Evolutionary conservation across 2,329 filamentous ascomycete species (phyloP).

Genomic region (Eurotiales sp.): DNA sequence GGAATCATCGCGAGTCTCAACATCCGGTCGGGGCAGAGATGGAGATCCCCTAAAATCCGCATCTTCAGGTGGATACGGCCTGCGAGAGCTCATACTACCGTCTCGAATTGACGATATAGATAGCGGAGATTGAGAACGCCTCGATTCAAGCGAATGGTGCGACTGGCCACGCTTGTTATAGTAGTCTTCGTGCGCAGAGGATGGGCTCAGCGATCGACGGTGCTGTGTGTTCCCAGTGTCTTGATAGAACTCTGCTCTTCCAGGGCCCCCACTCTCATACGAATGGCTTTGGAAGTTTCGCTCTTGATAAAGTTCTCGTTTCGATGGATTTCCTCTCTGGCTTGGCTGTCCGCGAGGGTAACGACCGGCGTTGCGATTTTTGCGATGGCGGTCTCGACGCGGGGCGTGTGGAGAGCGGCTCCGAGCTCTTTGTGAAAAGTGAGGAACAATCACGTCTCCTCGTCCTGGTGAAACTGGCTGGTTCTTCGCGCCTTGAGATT

Average conservation of each 20-base stretch:
- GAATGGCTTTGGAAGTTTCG: constrained; percentile 23
- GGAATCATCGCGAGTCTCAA: constrained; percentile 26
- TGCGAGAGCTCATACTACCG: constrained; percentile 25
- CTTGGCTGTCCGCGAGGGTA: constrained; percentile 36
- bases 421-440: constrained; percentile 36
- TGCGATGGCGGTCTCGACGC: constrained; percentile 24
- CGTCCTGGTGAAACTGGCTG: constrained; percentile 21
- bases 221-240: constrained; percentile 5
- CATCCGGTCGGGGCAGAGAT: constrained; percentile 34
- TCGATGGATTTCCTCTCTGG: constrained; percentile 33
- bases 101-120: constrained; percentile 20
- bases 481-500: constrained; percentile 19
- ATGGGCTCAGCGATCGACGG: constrained; percentile 25
- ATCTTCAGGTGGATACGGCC: constrained; percentile 27
- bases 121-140: constrained; percentile 28
- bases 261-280: constrained; percentile 31
- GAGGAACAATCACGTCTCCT: constrained; percentile 29
- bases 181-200: constrained; percentile 23
- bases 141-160: constrained; percentile 31
- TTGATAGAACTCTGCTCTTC: constrained; percentile 25
- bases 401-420: constrained; percentile 36
- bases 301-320: constrained; percentile 27
- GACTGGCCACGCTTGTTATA: constrained; percentile 32
- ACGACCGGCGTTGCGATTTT: constrained; percentile 25
- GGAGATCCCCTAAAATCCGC: constrained; percentile 27